Conservation (phyloP, 495 filamentous ascomycete species). For the Astrothelium subdiscretum region DNA sequence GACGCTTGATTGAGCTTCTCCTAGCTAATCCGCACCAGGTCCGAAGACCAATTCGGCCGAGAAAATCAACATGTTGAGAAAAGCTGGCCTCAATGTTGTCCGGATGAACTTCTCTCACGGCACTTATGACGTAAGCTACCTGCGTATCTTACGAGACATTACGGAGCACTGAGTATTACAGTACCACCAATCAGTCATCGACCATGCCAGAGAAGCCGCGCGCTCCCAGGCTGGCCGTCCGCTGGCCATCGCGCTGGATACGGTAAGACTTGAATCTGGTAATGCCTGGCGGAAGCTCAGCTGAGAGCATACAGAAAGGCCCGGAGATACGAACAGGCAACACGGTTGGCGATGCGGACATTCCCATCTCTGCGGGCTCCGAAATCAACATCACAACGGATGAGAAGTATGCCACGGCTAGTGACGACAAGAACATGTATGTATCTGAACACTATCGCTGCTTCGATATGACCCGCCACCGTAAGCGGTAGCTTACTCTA, state of each 20-base stretch:
- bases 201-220: conserved; percentile 83
- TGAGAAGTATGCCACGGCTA: conserved; percentile 76
- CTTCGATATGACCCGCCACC: too few relatives aligned
- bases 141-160: conserved; percentile 6
- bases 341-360: conserved; percentile 70
- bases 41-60: conserved; percentile 98
- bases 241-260: conserved; percentile 93
- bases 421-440: conserved; percentile 88
- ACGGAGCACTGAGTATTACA: conserved; percentile 10
- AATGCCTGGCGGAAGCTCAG: not conserved
- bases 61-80: conserved; percentile 86
- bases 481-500: not conserved
- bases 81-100: conserved; percentile 86
- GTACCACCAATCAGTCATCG: conserved; percentile 93
- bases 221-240: conserved; percentile 63
- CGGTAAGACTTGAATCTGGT: conserved; percentile 35
- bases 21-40: conserved; percentile 30
- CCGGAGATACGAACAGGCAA: conserved; percentile 97
- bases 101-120: conserved; percentile 99
- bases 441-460: too few relatives aligned
- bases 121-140: conserved; percentile 61
- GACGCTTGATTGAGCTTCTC: not conserved
- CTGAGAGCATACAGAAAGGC: conserved; percentile 52
- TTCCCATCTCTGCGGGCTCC: conserved; percentile 71
- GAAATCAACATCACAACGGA: conserved; percentile 94